Percentiles rank a stretch among this genome's conserved stretches.
phyloP scores from a whole-genome alignment of 2,329 filamentous ascomycete species.

The Neopestalotiopsis sp. region DNA sequence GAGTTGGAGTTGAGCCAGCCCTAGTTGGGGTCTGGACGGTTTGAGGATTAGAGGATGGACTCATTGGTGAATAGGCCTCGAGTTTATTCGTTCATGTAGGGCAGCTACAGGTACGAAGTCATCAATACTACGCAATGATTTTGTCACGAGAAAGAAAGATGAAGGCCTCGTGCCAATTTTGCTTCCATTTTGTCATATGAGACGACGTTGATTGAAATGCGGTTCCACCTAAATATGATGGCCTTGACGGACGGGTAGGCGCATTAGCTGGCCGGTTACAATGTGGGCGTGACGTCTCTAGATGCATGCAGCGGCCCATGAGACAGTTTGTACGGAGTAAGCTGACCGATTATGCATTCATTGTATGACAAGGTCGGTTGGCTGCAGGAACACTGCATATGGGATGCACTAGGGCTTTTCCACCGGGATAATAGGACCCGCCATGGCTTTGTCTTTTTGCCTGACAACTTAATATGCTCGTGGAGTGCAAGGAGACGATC shows the following conservation, averaged over 20 bases:
- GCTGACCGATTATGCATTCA: slow-evolving; percentile 13
- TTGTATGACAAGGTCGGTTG: not conserved
- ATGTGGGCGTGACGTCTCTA: not conserved
- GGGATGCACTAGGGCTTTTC: not conserved
- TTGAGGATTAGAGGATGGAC: not conserved
- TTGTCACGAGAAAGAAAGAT: not conserved
- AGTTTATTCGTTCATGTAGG: not conserved
- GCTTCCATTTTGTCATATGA: not conserved
- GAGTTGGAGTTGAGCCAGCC: not conserved
- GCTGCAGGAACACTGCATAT: slow-evolving; percentile 3
- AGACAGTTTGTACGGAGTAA: not conserved
- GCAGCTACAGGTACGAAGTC: slow-evolving; percentile 2
- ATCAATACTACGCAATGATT: slow-evolving; percentile 14
- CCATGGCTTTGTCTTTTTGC: no score
- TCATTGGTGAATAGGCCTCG: not conserved
- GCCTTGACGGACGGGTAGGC: not conserved
- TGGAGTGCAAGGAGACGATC: no score
- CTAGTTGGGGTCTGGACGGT: not conserved
- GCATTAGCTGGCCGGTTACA: not conserved
- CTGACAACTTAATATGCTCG: no score
- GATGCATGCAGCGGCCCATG: not conserved
- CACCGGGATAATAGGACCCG: not conserved
- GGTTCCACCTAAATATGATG: not conserved
- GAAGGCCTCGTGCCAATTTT: not conserved
- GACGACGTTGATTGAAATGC: not conserved